Conservation (phyloP, 2,329 filamentous ascomycete species). For the Thielaviopsis punctulata region DNA sequence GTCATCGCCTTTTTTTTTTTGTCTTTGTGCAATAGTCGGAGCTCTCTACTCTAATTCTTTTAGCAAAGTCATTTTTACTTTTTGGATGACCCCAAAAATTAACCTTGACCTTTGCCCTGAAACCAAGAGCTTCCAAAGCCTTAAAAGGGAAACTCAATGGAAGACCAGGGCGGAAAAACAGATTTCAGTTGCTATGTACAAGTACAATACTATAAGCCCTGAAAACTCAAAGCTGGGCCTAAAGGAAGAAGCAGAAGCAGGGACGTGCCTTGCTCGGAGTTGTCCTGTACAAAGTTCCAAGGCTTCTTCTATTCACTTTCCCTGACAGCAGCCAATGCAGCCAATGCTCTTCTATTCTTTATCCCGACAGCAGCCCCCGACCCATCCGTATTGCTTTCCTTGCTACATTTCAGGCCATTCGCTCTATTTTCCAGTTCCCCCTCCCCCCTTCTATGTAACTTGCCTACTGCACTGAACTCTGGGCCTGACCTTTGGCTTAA, state of each 20-base stretch:
- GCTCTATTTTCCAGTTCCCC: neutral
- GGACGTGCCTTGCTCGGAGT: neutral
- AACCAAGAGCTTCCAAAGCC: neutral
- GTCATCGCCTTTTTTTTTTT: neutral
- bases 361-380: too few species aligned
- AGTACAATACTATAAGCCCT: neutral
- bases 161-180: too few species aligned
- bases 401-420: neutral
- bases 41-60: neutral
- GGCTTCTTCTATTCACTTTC: too few species aligned
- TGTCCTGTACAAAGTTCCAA: too few species aligned
- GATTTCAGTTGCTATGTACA: too few species aligned
- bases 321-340: too few species aligned
- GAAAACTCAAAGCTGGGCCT: neutral
- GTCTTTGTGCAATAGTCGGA: neutral
- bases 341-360: too few species aligned
- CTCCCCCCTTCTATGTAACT: neutral
- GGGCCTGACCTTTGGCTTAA: too few species aligned
- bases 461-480: too few species aligned
- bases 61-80: too few species aligned
- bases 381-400: too few species aligned
- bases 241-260: neutral
- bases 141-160: neutral
- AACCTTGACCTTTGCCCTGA: neutral
- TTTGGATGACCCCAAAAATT: neutral